These are phyloP conservation scores for Fusarium continuum DNA, from an alignment of 2,329 filamentous ascomycete genomes.

Conservation along the genomic window DNA sequence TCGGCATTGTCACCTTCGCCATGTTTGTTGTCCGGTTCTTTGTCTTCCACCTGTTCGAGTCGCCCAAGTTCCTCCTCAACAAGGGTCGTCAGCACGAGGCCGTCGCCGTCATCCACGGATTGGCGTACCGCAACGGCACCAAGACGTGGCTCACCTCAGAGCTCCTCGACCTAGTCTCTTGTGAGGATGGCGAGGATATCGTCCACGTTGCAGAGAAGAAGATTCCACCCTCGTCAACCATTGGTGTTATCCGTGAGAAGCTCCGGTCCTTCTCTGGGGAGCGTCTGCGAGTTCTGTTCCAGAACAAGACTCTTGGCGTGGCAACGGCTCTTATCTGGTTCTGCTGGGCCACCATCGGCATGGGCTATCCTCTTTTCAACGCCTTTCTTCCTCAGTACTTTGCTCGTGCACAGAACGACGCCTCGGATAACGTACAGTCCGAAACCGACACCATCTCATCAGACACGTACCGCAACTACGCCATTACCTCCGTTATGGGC, in stretches of 20 bases:
- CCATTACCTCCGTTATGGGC: constrained; percentile 79
- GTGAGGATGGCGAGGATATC: constrained; percentile 49
- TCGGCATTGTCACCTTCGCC: constrained; percentile 75
- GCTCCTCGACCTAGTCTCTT: constrained; percentile 66
- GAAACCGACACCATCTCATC: constrained; percentile 53
- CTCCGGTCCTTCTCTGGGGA: constrained; percentile 73
- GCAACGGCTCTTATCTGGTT: constrained; percentile 74
- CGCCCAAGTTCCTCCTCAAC: constrained; percentile 83
- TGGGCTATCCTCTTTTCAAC: constrained; percentile 90
- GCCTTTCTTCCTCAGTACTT: constrained; percentile 91
- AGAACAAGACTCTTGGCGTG: constrained; percentile 59
- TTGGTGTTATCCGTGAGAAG: constrained; percentile 63
- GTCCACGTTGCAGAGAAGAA: constrained; percentile 24
- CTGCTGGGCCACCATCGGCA: constrained; percentile 82
- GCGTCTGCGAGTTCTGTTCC: constrained; percentile 73
- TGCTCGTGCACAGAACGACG: constrained; percentile 60
- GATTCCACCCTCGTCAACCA: constrained; percentile 36
- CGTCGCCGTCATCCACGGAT: constrained; percentile 80
- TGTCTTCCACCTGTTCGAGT: constrained; percentile 83
- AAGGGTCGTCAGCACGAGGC: constrained; percentile 81
- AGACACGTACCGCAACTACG: constrained; percentile 79
- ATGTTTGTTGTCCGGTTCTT: constrained; percentile 85
- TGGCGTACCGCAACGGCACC: constrained; percentile 74
- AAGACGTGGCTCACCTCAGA: constrained; percentile 82
- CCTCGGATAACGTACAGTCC: constrained; percentile 41